Conservation (phyloP, 805 yeast species). For the Ogataea saltuana region DNA sequence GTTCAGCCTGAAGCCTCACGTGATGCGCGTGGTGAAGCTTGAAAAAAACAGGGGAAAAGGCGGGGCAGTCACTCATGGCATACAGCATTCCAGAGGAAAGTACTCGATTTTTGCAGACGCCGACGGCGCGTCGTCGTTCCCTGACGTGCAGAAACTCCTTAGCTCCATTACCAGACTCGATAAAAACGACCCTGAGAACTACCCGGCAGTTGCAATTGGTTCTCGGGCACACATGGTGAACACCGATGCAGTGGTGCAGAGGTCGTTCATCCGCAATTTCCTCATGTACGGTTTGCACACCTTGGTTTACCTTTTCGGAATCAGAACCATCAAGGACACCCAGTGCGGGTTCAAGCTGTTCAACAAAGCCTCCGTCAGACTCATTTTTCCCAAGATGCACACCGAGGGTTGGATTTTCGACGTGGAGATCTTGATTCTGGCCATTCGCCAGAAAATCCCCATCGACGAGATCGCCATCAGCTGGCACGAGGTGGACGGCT, state of each 20-base stretch:
- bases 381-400: conserved; percentile 86
- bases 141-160: conserved; percentile 60
- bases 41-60: conserved; percentile 87
- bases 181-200: conserved; percentile 19
- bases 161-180: conserved; percentile 39
- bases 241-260: conserved; percentile 94
- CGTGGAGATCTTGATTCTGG: conserved; percentile 85
- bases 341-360: conserved; percentile 97
- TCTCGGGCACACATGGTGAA: conserved; percentile 96
- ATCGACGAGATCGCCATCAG: conserved; percentile 81
- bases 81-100: conserved; percentile 70
- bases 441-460: conserved; percentile 64
- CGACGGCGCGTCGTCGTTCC: conserved; percentile 89
- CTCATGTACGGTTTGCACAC: conserved; percentile 92
- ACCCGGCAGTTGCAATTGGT: conserved; percentile 76
- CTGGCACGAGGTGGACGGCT: conserved; percentile 97
- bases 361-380: conserved; percentile 61
- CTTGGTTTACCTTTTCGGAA: conserved; percentile 84
- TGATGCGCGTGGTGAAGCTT: conserved; percentile 69
- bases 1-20: conserved; percentile 52
- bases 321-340: conserved; percentile 83
- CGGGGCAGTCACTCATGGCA: conserved; percentile 95
- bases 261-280: conserved; percentile 84
- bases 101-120: conserved; percentile 92
- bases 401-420: conserved; percentile 99